Evolutionary conservation across 2,329 filamentous ascomycete species (phyloP), one percentile per base, ranked within the genome.

Genomic region (Aspergillus sp.): DNA sequence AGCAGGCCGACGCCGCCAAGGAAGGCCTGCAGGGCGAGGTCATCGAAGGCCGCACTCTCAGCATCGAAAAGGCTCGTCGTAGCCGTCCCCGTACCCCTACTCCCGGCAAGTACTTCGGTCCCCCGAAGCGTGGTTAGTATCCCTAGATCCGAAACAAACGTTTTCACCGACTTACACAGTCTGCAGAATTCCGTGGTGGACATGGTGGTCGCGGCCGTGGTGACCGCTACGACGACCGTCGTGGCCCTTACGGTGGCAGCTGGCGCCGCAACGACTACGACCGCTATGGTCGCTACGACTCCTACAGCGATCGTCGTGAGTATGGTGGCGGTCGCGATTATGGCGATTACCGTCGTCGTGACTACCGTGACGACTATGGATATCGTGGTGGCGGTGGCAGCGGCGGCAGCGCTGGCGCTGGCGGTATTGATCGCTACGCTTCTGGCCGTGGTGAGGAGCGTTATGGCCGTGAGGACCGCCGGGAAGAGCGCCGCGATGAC

Each of bases 31-130:
- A 97, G 74, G 93, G 93, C 69, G 93, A 97, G 75, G 85, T 91
- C 63, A 91, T 97, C 61, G 93, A 99, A 70, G 94, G 94, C 56
- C 89, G 94, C 65, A 97, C 92, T 57, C 78, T 99, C 67, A 97
- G 92, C 82, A 97, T 99, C 62, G 94, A 99, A 81, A 99, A 97
- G 83, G 94, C 94, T 67, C 91, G 94, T 67, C 91, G 94, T 74
- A 89, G 90, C 71, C 89, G 91, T 62, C 94, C 94, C 65, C 89
- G 94, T 69, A 97, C 93, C 53, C 94, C 94, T 32, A 99, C 94
- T 52, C 94, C 94, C 45, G 94, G 94, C 78, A 97, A 97, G 80
- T 99, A 99, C 83, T 97, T 97, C 70, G 94, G 94, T 48, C 94
- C 94, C 57, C 94, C 94, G 59, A 99, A 99, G 86, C 85, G 94